phyloP scores from a whole-genome alignment of 371 early-diverging fungal species.

The Saksenaea vasiformis region DNA sequence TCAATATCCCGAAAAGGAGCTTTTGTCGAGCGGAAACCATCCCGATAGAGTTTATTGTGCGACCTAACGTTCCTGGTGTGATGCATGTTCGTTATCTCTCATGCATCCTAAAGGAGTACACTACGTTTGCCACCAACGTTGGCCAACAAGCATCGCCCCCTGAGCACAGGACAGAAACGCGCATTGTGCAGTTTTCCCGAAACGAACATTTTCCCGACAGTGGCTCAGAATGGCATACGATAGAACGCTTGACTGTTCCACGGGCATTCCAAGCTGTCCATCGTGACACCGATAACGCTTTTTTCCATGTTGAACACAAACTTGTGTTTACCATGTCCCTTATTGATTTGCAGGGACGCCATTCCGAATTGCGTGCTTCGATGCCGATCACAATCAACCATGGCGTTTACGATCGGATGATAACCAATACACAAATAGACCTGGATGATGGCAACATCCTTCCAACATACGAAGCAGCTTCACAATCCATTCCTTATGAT shows the following conservation, averaged over 20 bases:
- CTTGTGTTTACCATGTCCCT: constrained; percentile 38
- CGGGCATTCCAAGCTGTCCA: constrained; percentile 26
- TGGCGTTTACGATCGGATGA: not conserved
- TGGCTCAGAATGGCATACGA: constrained; percentile 27
- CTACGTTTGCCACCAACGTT: constrained; percentile 14
- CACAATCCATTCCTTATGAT: constrained; percentile 7
- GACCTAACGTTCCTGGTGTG: constrained; percentile 18
- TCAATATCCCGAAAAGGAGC: constrained; percentile 21
- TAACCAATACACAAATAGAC: not conserved
- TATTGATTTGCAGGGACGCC: constrained; percentile 21
- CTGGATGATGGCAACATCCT: not conserved
- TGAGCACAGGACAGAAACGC: constrained; percentile 24
- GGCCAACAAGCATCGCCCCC: constrained; percentile 6
- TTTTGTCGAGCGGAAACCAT: constrained; percentile 37
- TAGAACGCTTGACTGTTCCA: constrained; percentile 23
- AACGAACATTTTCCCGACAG: constrained; percentile 27
- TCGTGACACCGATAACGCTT: constrained; percentile 28
- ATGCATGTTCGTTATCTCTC: constrained; percentile 32
- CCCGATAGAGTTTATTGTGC: constrained; percentile 26
- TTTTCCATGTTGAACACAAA: constrained; percentile 36
- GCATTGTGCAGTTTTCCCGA: constrained; percentile 35
- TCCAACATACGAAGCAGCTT: constrained; percentile 19
- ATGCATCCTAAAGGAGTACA: constrained; percentile 45
- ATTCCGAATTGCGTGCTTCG: constrained; percentile 35
- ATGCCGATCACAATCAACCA: constrained; percentile 33